A percentile compares a stretch with the other conserved stretches of the same genome.
phyloP scores from a whole-genome alignment of 78 protist genomes.

The Dictyostelium brefeldianum region DNA sequence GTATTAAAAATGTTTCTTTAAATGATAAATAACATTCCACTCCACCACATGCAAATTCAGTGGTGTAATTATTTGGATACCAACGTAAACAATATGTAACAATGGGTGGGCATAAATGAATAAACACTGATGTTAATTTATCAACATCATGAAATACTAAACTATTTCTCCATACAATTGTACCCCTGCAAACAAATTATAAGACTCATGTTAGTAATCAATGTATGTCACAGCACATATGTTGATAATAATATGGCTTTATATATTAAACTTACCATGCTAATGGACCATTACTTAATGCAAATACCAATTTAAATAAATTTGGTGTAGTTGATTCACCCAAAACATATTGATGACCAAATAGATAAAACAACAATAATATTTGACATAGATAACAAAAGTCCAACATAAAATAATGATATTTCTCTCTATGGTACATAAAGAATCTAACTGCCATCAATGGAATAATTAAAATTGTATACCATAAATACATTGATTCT shows the following conservation, averaged over 20 bases:
- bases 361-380: slow-evolving; percentile 47
- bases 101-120: slow-evolving; percentile 87
- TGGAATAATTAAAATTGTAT: slow-evolving; percentile 74
- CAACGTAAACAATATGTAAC: slow-evolving; percentile 86
- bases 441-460: slow-evolving; percentile 69
- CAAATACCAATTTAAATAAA: slow-evolving; percentile 70
- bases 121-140: slow-evolving; percentile 86
- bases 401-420: slow-evolving; percentile 89
- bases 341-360: slow-evolving; percentile 57
- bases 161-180: slow-evolving; percentile 87
- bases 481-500: slow-evolving; percentile 64
- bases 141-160: slow-evolving; percentile 91
- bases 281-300: slow-evolving; percentile 85
- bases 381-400: slow-evolving; percentile 84
- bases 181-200: too few species aligned
- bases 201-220: too few species aligned
- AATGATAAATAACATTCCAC: slow-evolving; percentile 28
- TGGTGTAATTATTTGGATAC: slow-evolving; percentile 55
- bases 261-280: background rate
- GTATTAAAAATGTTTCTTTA: slow-evolving; percentile 33
- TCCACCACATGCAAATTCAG: slow-evolving; percentile 61
- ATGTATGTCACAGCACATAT: too few species aligned
- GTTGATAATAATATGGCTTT: too few species aligned
- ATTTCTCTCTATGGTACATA: slow-evolving; percentile 79
- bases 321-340: slow-evolving; percentile 31